A percentile compares a stretch with the other conserved stretches of the same genome.
Evolutionary conservation across 1,284 basidiomycete species (phyloP).

Genomic region (Cryptococcus sp.): DNA sequence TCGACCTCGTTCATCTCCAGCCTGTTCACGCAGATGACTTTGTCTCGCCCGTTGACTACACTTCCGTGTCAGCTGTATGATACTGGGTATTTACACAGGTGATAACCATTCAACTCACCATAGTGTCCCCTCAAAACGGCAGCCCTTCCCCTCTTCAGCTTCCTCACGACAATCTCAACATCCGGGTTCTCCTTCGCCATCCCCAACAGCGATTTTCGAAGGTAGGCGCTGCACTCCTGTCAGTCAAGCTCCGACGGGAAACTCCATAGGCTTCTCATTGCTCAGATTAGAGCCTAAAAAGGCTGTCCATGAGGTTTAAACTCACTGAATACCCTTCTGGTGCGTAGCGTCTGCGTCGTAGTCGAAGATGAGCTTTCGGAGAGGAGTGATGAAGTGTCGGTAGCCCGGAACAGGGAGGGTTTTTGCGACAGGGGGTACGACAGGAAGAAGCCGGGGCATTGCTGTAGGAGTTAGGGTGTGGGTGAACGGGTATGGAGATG

Average conservation of each 20-base stretch:
- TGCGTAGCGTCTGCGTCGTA: conserved; percentile 41
- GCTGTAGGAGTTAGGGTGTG: background rate
- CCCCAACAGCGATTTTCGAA: conserved; percentile 29
- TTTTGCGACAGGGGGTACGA: conserved; percentile 14
- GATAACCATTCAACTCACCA: conserved; percentile 32
- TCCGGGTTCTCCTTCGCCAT: conserved; percentile 49
- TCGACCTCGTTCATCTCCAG: conserved; percentile 46
- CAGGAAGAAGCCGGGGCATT: conserved; percentile 26
- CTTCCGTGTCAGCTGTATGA: background rate
- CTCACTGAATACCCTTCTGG: conserved; percentile 43
- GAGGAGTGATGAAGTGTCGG: conserved; percentile 43
- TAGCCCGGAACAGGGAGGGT: conserved; percentile 45
- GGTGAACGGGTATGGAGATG: background rate
- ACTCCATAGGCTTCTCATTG: background rate
- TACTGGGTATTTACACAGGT: background rate
- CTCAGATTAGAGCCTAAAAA: background rate
- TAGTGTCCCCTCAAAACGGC: conserved; percentile 51
- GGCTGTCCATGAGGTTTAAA: background rate
- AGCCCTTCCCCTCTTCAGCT: conserved; percentile 44
- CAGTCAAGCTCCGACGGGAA: background rate
- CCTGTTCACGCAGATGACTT: conserved; percentile 53
- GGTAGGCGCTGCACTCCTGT: conserved; percentile 20
- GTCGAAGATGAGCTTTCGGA: conserved; percentile 47
- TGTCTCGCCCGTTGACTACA: conserved; percentile 52
- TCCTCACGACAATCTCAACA: conserved; percentile 50